Base-by-base conservation (phyloP, 1,284 basidiomycete species). In the Heterobasidion parviporum region DNA sequence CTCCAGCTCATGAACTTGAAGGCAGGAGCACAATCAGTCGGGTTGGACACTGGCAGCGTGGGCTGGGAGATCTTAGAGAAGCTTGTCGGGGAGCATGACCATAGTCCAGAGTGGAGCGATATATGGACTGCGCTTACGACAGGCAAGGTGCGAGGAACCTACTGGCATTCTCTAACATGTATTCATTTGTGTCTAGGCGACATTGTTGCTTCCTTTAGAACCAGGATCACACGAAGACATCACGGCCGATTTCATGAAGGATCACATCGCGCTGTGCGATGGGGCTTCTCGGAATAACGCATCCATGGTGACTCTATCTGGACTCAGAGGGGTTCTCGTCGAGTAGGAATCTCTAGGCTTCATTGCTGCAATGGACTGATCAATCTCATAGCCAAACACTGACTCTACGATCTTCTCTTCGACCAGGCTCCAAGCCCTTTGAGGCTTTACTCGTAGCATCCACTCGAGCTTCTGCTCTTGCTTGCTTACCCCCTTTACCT, bases 21-120 rank as follows among this genome's bases (percentile, higher is more conserved):
- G 70, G 83, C 89, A 1, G 85, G 85, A 2, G 87, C 84, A 1
- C 92, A 94, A 68, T 74, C 74, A 57, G 77, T 90, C 16, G 90
- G 90, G 0, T 70, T 92, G 49, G 86, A 85, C 56, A 77, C 79
- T 26, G 79, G 76, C 18, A 87, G 82, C 56, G 71, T 90, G 48
- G 92, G 92, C 1, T 93, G 90, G 90, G 82, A 82, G 16, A 90
- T 95, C 52, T 73, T 94, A 50, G 92, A 95, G 69, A 83, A 81
- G 59, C 74, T 95, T 20, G 80, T 87, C 5, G 75, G 76, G 18
- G 85, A 88, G 60, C 80, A 78, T 2, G 83, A 87, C 59, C 72
- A 74, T 51, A 71, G 70, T 14, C 65, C 73, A 8, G 89, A 91
- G 51, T 94, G 92, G 92, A 74, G 78, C 36, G 87, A 91, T 26